Base-by-base conservation (phyloP, 2,329 filamentous ascomycete species). In the Cadophora sp. region DNA sequence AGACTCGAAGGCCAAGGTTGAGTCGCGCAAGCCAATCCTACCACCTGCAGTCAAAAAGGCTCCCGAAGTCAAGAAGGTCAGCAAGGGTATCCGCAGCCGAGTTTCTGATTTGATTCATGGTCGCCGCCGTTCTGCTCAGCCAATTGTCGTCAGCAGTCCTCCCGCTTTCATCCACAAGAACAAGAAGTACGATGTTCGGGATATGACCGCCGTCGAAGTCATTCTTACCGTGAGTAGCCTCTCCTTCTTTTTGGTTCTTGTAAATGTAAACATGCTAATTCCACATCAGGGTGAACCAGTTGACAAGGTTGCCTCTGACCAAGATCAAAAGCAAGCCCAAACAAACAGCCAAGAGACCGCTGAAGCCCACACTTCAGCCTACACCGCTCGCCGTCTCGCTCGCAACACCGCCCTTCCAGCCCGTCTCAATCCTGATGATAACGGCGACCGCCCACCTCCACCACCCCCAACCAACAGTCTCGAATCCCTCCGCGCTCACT, bases 101-200 rank as follows among this genome's bases (percentile, higher is more conserved):
- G 50, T 63, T 8, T 63, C 50, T 36, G 39, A 56, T 41, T 47
- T 63, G 14, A 18, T 63, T 45, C 61, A 63, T 47, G 61, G 61
- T 24, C 61, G 61, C 51, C 39, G 61, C 27, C 61, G 61, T 33
- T 43, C 50, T 22, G 24, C 22, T 13, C 36, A 63, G 48, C 61
- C 47, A 27, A 20, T 22, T 22, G 33, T 18, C 27, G 7, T 27
- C 20, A 62, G 53, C 20, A 53, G n/a, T n/a, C n/a, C 30, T 43
- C 16, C 33, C 18, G 7, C 56, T 33, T 18, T 14, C 6, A 18
- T 24, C 16, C 39, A 24, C 13, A 41, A n/a, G 2, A 47, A 33
- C 18, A 60, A 33, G 14, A 27, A 18, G 24, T 18, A 20, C 41
- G 24, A 30, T 33, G 13, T 36, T 47, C 24, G 22, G 9, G 16